Evolutionary conservation across 306 rosid genomes (phyloP).

Genomic region (Hippophae rhamnoides): DNA sequence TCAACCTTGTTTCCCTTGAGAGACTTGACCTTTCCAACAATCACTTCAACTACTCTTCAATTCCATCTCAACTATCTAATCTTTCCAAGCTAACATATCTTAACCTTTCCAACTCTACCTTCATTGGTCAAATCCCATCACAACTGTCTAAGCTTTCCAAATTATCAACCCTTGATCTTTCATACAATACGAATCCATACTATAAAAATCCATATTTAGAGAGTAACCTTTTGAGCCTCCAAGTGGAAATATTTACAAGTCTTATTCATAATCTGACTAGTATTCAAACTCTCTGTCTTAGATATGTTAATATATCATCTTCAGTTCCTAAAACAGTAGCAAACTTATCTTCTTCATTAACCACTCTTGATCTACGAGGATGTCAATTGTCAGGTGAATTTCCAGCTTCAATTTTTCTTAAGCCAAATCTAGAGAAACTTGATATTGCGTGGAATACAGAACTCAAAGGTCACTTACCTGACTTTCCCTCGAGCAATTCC

Average conservation of each 20-base stretch:
- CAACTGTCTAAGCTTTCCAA: slow-evolving; percentile 11
- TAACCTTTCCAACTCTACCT: background rate
- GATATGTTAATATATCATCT: background rate
- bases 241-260: background rate
- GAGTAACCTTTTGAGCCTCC: too few species aligned
- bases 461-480: slow-evolving; percentile 24
- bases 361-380: background rate
- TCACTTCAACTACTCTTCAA: slow-evolving; percentile 18
- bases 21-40: slow-evolving; percentile 20
- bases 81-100: slow-evolving; percentile 11
- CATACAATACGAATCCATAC: background rate
- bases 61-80: slow-evolving; percentile 9
- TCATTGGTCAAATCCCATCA: slow-evolving; percentile 18
- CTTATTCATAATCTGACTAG: background rate
- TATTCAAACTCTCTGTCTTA: background rate
- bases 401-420: slow-evolving; percentile 7
- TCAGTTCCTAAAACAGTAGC: background rate
- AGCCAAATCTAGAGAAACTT: background rate
- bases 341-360: background rate
- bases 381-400: slow-evolving; percentile 5
- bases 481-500: slow-evolving; percentile 18
- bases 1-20: slow-evolving; percentile 14
- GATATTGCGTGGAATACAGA: background rate
- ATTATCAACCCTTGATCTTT: slow-evolving; percentile 10
- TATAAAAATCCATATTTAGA: too few species aligned